Conservation (phyloP, 805 yeast species). For the Brettanomyces naardenensis region DNA sequence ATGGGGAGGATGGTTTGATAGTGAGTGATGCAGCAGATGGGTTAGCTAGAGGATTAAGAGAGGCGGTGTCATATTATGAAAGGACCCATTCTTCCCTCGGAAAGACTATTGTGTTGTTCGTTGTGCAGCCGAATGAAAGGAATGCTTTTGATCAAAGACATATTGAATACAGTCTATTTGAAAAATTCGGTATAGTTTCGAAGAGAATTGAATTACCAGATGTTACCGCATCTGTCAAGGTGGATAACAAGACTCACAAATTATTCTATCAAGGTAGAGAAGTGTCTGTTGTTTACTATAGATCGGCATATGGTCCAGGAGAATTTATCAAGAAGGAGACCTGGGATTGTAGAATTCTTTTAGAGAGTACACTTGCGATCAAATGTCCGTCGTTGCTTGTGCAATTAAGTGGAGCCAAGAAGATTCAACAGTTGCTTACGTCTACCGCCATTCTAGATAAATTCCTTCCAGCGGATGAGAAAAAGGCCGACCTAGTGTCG, state of each 20-base stretch:
- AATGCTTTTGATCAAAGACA: constrained; percentile 89
- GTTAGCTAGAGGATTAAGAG: constrained; percentile 62
- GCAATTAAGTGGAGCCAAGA: constrained; percentile 89
- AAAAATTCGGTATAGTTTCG: constrained; percentile 48
- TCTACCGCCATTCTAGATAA: constrained; percentile 37
- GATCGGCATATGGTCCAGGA: constrained; percentile 81
- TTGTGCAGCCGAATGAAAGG: constrained; percentile 80
- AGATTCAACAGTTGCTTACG: constrained; percentile 85
- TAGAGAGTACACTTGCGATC: constrained; percentile 74
- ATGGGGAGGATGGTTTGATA: constrained; percentile 43
- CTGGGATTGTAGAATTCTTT: constrained; percentile 68
- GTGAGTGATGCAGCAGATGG: constrained; percentile 54
- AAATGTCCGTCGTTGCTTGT: constrained; percentile 88
- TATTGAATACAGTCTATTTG: constrained; percentile 62
- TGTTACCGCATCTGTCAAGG: constrained; percentile 34
- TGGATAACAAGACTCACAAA: constrained; percentile 40
- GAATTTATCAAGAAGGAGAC: constrained; percentile 62
- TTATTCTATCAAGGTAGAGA: constrained; percentile 54
- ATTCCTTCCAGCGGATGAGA: constrained; percentile 29
- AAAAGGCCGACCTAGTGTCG: constrained; percentile 27
- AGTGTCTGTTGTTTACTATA: constrained; percentile 80
- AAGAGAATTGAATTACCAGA: constrained; percentile 63
- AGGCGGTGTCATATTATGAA: constrained; percentile 54
- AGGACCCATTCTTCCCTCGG: constrained; percentile 12
- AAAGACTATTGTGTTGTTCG: constrained; percentile 56